These are phyloP conservation scores for Globisporangium megalacanthum DNA, from an alignment of 352 stramenopile genomes.

Conservation along the genomic window DNA sequence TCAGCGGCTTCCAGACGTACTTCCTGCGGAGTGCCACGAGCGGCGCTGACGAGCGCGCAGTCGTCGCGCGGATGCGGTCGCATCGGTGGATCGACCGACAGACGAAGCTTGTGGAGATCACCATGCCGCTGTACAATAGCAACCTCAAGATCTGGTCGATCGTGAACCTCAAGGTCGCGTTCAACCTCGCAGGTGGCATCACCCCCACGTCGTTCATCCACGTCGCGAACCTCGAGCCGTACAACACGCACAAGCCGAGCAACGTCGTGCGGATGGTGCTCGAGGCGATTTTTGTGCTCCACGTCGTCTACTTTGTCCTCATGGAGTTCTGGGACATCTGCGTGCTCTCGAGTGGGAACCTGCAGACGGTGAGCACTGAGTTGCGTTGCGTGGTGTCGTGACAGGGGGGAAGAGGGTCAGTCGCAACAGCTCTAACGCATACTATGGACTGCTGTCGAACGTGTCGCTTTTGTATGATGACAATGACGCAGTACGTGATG, in stretches of 20 bases:
- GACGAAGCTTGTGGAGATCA: constrained; percentile 49
- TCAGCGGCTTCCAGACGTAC: constrained; percentile 46
- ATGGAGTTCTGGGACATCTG: constrained; percentile 62
- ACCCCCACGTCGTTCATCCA: constrained; percentile 35
- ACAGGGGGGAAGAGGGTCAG: not conserved
- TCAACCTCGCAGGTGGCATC: constrained; percentile 56
- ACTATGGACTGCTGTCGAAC: not conserved
- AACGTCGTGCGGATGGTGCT: constrained; percentile 42
- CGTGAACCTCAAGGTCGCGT: constrained; percentile 45
- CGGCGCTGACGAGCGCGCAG: constrained; percentile 21
- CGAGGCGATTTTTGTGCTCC: constrained; percentile 37
- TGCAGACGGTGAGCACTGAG: constrained; percentile 28
- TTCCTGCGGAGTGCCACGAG: constrained; percentile 43
- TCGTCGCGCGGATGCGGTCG: constrained; percentile 30
- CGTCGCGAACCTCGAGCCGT: constrained; percentile 60
- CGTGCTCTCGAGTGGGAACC: constrained; percentile 47
- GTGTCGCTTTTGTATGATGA: not conserved
- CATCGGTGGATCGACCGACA: constrained; percentile 56
- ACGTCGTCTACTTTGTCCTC: constrained; percentile 57
- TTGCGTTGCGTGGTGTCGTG: not conserved
- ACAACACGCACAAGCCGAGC: constrained; percentile 43
- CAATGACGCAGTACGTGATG: constrained; percentile 42
- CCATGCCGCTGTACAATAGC: constrained; percentile 55
- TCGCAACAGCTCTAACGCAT: not conserved
- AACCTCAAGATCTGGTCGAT: constrained; percentile 62